Evolutionary conservation across 2,329 filamentous ascomycete genomes (phyloP).

Genomic region (Phaeosphaeria sp.): DNA sequence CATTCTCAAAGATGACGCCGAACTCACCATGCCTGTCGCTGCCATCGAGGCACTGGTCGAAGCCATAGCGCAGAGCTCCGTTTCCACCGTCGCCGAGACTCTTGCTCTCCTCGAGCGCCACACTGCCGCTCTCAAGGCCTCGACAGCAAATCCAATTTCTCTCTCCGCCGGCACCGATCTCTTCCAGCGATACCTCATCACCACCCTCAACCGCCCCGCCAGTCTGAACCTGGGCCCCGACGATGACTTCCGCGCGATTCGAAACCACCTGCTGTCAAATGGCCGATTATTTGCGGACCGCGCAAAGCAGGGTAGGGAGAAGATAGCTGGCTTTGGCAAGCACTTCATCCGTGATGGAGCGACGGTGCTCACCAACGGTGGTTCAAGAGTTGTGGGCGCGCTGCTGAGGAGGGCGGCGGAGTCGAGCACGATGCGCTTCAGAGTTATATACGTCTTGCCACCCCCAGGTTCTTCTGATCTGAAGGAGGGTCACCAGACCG

Average conservation of each 20-base stretch:
- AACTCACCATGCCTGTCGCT: conserved; percentile 94
- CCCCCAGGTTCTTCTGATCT: conserved; percentile 42
- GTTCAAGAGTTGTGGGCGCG: conserved; percentile 81
- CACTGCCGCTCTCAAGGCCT: conserved; percentile 76
- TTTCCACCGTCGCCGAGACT: conserved; percentile 91
- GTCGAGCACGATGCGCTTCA: conserved; percentile 72
- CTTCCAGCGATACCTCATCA: conserved; percentile 92
- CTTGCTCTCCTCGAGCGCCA: conserved; percentile 82
- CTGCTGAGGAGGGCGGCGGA: conserved; percentile 78
- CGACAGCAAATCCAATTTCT: conserved; percentile 86
- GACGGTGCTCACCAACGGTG: conserved; percentile 89
- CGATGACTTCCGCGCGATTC: conserved; percentile 81
- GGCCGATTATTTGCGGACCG: conserved; percentile 84
- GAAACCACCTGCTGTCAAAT: conserved; percentile 84
- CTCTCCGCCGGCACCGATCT: conserved; percentile 93
- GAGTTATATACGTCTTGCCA: conserved; percentile 73
- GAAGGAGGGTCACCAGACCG: conserved; percentile 72
- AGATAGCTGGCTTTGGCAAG: conserved; percentile 80
- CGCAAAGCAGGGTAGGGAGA: conserved; percentile 83
- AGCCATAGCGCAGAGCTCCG: conserved; percentile 78
- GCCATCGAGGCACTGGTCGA: conserved; percentile 91
- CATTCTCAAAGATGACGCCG: conserved; percentile 72
- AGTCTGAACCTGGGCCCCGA: conserved; percentile 54
- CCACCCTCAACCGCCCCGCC: conserved; percentile 65
- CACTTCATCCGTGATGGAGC: conserved; percentile 79